These are phyloP conservation scores for Coffea humblotiana DNA, from an alignment of 305 asterid species.

Conservation along the genomic window DNA sequence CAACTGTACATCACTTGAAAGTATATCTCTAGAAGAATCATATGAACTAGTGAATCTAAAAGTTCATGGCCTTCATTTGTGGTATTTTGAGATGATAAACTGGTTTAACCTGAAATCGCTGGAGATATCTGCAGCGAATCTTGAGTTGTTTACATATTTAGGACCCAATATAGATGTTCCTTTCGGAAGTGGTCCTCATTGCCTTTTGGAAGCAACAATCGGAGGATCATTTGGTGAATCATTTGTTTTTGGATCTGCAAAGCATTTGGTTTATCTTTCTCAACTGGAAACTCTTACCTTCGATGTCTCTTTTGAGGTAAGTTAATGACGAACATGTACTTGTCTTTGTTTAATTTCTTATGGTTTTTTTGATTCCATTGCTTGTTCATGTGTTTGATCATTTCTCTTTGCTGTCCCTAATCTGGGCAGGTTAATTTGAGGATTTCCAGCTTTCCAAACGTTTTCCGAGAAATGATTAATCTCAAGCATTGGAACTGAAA, in stretches of 20 bases:
- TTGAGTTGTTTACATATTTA: neutral
- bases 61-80: neutral
- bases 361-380: too few species aligned
- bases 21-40: neutral
- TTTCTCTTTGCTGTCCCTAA: neutral
- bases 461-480: neutral
- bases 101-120: neutral
- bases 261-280: neutral
- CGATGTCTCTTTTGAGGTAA: neutral
- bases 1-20: neutral
- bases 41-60: neutral
- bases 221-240: neutral
- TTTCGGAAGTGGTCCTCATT: neutral
- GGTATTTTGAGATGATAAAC: neutral
- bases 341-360: too few species aligned
- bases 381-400: neutral
- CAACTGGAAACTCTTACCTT: neutral
- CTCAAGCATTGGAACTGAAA: neutral
- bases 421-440: neutral
- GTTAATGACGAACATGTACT: neutral
- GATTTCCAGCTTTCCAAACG: neutral
- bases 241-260: neutral
- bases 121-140: neutral
- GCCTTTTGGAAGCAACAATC: neutral
- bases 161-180: neutral